phyloP scores from a whole-genome alignment of 768 basidiomycete genomes.

The Mycena galopus region DNA sequence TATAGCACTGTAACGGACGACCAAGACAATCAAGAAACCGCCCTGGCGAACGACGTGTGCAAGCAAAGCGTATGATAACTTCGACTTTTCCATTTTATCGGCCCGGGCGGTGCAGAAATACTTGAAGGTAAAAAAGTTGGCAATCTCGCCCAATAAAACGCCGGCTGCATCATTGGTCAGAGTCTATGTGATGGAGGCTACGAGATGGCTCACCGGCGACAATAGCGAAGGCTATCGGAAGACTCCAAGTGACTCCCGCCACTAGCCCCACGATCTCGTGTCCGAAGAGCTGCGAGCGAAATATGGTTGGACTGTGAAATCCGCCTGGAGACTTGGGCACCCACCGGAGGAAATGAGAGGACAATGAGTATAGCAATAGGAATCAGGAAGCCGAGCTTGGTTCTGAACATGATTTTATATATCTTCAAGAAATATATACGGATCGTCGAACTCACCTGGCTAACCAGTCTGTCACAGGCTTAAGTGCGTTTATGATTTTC shows the following conservation, averaged over 20 bases:
- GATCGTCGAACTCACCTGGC: background rate
- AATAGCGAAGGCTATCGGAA: slow-evolving; percentile 61
- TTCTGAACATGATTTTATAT: background rate
- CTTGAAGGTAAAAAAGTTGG: slow-evolving; percentile 26
- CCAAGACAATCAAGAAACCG: slow-evolving; percentile 85
- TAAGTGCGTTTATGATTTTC: background rate
- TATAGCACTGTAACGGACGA: slow-evolving; percentile 83
- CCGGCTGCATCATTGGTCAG: background rate
- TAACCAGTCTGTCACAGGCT: background rate
- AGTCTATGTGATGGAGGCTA: slow-evolving; percentile 57
- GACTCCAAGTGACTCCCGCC: slow-evolving; percentile 78
- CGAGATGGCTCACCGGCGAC: slow-evolving; percentile 73
- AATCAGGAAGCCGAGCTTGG: background rate
- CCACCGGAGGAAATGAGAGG: slow-evolving; percentile 1
- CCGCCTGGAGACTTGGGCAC: background rate
- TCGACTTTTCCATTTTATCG: slow-evolving; percentile 73
- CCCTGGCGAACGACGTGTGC: slow-evolving; percentile 90
- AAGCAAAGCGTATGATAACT: slow-evolving; percentile 71
- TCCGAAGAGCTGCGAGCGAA: slow-evolving; percentile 74
- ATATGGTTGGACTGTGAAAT: background rate
- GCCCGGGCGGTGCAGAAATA: slow-evolving; percentile 81
- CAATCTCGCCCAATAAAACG: background rate
- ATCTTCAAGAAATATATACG: background rate
- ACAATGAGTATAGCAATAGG: background rate
- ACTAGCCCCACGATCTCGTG: slow-evolving; percentile 92